Base-by-base conservation (phyloP, 1,139 yeast genomes). In the Tardiomyces digboiensis region DNA sequence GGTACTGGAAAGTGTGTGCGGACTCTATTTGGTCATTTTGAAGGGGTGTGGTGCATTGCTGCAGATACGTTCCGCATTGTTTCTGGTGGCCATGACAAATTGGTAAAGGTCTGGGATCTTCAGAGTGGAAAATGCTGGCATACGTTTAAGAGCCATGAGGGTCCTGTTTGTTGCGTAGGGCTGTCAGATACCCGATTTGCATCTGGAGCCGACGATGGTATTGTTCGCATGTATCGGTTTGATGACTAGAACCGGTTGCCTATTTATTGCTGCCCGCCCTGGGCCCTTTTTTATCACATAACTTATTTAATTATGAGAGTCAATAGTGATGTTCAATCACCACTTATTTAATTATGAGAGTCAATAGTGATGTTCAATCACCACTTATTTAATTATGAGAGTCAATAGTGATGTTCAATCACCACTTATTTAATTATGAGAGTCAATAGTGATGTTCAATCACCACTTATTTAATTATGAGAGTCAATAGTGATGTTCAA, bases 31-130 rank as follows among this genome's bases (percentile, higher is more conserved):
- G 98, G 98, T 5, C 98, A 91, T 59, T 87, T 89, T 44, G 97
- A 91, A 64, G 97, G 97, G 18, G 95, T 91, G 18, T 89, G 97
- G 97, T 86, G 91, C 38, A 83, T 91, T 48, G 87, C 91, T 16
- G 94, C 97, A 0, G 97, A 91, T 66, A 88, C 91, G 39, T 91
- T 91, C 71, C 74, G 98, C 52, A 84, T 91, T 39, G 85, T 89
- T 16, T 81, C 93, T 58, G 97, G 97, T 2, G 91, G 96, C 1
- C 97, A 89, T 59, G 97, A 91, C 66, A 75, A 87, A 52, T 71
- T 81, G 44, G 84, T 88, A 50, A 91, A 91, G 64, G 86, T 91
- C 6, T 91, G 97, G 97, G 98, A 91, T 61, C 68, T 91, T 51
- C 97, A 89, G 62, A 79, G 82, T 53, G 97, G 98, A 16, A 82